Conservation (phyloP, 202 grass and related monocot species). For the Sporobolus alterniflorus region DNA sequence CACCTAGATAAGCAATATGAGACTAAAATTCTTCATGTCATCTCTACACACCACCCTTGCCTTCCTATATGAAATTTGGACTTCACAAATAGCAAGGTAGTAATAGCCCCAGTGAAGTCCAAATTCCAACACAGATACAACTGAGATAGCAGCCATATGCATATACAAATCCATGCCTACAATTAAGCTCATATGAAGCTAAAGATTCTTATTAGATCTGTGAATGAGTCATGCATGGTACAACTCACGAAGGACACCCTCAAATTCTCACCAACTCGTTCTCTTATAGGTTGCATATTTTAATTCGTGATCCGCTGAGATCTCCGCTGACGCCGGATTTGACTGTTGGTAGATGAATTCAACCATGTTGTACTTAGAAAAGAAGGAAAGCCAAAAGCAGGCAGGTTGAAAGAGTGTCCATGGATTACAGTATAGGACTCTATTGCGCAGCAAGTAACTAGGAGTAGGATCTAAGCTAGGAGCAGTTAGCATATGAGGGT, state of each 20-base stretch:
- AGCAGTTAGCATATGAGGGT: slow-evolving; percentile 11
- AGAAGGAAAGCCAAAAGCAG: slow-evolving; percentile 15
- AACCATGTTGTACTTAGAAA: slow-evolving; percentile 47
- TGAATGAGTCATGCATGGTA: slow-evolving; percentile 47
- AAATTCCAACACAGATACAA: too few relatives aligned
- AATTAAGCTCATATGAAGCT: slow-evolving; percentile 15
- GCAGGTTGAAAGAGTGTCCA: slow-evolving; percentile 8
- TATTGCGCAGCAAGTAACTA: slow-evolving; percentile 4
- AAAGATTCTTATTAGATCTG: slow-evolving; percentile 39
- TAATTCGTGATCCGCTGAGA: slow-evolving; percentile 35
- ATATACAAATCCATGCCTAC: neutral
- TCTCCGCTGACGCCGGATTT: slow-evolving; percentile 45
- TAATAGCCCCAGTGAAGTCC: too few relatives aligned
- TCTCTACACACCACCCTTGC: too few relatives aligned
- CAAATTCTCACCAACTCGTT: slow-evolving; percentile 56
- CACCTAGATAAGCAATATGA: too few relatives aligned
- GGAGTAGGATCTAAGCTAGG: slow-evolving; percentile 26
- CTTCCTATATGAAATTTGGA: too few relatives aligned
- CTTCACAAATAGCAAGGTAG: too few relatives aligned
- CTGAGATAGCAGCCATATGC: too few relatives aligned
- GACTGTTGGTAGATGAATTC: slow-evolving; percentile 40
- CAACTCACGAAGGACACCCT: slow-evolving; percentile 16
- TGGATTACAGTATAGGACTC: slow-evolving; percentile 19
- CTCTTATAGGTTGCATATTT: slow-evolving; percentile 47
- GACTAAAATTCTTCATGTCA: too few relatives aligned